phyloP scores from a whole-genome alignment of 2,329 filamentous ascomycete genomes.

The Thielaviopsis euricoi region DNA sequence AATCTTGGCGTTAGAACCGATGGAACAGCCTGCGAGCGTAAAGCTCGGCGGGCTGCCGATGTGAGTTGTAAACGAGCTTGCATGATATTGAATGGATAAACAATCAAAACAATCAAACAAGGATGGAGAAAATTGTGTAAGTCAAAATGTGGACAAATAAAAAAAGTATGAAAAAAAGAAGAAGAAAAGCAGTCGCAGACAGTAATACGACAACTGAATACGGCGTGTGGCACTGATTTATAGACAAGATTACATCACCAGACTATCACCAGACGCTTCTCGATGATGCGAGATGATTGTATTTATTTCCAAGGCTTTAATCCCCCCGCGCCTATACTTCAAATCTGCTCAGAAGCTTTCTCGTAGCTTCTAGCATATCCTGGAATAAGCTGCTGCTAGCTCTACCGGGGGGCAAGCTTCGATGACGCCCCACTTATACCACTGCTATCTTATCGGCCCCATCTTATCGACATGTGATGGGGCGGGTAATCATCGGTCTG shows the following conservation, averaged over 20 bases:
- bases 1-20: not conserved
- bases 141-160: too few relatives aligned
- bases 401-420: constrained; percentile 4
- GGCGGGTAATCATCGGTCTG: not conserved
- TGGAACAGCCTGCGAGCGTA: not conserved
- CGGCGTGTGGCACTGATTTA: not conserved
- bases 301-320: not conserved
- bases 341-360: constrained; percentile 20
- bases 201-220: too few relatives aligned
- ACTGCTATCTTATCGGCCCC: not conserved
- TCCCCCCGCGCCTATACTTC: constrained; percentile 3
- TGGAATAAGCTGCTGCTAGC: not conserved
- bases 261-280: not conserved
- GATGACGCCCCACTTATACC: not conserved
- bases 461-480: constrained; percentile 3
- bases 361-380: constrained; percentile 22
- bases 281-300: not conserved
- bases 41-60: constrained; percentile 21
- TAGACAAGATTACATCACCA: not conserved
- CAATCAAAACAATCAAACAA: not conserved
- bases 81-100: constrained; percentile 17
- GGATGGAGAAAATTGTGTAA: not conserved
- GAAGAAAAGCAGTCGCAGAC: not conserved
- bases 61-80: constrained; percentile 26
- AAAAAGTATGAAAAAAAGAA: not conserved